Base-by-base conservation (phyloP, 2,329 filamentous ascomycete genomes). In the Cercospora sojina region DNA sequence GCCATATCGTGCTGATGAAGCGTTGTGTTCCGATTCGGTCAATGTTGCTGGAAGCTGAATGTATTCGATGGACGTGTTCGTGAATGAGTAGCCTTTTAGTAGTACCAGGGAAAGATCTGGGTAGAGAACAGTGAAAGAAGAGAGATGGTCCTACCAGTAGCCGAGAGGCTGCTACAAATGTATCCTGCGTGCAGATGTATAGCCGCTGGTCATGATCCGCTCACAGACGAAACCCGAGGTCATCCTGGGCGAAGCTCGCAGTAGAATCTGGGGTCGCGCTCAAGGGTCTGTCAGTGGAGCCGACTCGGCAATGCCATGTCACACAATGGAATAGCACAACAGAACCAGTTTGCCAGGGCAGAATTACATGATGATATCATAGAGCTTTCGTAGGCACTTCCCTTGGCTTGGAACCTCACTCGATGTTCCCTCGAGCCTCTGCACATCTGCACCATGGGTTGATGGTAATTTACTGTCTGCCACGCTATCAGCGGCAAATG, bases 1-100 rank as follows among this genome's bases (percentile, higher is more conserved):
- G 66, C 68, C 20, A 59, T 69, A 59, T 31, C 38, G 51, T 29
- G 51, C 55, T 58, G 49, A 20, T 58, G 38, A 10, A 23, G 31
- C 41, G 51, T 53, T 23, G 41, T 59, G 27, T 49, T 41, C 5
- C 32, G 16, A 38, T 60, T 56, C 31, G 59, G 6, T 60, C 18
- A 55, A 25, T 29, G 47, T 13, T 62, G 35, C 6, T 51, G 27
- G n/a, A 16, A 12, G 53, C 8, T 49, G 9, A 35, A 13, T 10
- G 29, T 20, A 38, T 20, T 13, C 32, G 49, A 20, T 7, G 55
- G 12, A 23, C n/a, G 8, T 18, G 57, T 20, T 43, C 23, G 35
- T 13, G 23, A 20, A 5, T 29, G 10, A n/a, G 57, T n/a, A 20
- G 25, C 10, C 23, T 35, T 47, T 12, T 8, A 27, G 13, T 16